Base-by-base conservation (phyloP, 2,329 filamentous ascomycete genomes). In the Pyricularia sp. region DNA sequence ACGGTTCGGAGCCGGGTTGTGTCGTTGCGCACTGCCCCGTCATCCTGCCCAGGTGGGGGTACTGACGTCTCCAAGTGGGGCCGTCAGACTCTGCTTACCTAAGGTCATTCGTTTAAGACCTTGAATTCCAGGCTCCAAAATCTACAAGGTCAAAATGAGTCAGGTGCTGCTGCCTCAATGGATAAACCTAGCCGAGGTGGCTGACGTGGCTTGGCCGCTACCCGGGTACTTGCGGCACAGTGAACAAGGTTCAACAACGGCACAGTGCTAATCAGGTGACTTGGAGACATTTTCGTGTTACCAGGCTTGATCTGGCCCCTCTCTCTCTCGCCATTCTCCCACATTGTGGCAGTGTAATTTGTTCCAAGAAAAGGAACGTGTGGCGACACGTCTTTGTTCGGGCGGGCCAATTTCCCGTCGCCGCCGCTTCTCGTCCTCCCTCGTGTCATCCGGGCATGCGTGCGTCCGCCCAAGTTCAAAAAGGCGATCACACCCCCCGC, bases 261-360 rank as follows among this genome's bases (percentile, higher is more conserved):
- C 42, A 58, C 50, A 36, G 26, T 66, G 42, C 42, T 10, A 14
- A n/a, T 68, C 64, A 68, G 61, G 61, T 68, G 68, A 66, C 68
- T 68, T 66, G 68, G 68, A 68, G 66, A 26, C n/a, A 68, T 36
- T 68, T 68, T 68, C 66, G 66, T 26, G 66, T 68, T 66, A 61
- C 58, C 17, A n/a, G n/a, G n/a, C 58, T 61, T 7, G 23, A 61
- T 61, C 20, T 55, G 2, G 58, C 5, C 58, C 58, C 58, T 23
- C 58, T 26, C 58, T 26, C 58, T 26, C 25, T 17, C 23, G n/a
- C 10, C 17, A n/a, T n/a, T 55, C 42, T 55, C 42, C 42, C 42
- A 55, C 42, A 55, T 55, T 55, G 42, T 55, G 42, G 42, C 42
- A 55, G 42, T 55, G 42, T 55, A 55, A 10, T 17, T 26, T 17